phyloP scores from a whole-genome alignment of 345 rosid species.

The Murraya paniculata region DNA sequence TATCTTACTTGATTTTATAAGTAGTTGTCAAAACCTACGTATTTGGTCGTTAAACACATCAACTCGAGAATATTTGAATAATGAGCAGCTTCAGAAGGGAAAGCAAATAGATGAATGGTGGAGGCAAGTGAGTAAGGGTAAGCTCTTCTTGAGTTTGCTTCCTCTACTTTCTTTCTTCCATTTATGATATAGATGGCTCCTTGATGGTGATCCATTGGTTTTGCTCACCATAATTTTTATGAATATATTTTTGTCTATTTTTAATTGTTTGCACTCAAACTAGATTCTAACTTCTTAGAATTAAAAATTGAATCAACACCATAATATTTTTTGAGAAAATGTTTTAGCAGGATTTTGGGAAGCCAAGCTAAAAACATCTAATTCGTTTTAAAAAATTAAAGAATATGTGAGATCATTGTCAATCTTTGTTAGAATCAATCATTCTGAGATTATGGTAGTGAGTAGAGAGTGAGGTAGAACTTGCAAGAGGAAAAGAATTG shows the following conservation, averaged over 20 bases:
- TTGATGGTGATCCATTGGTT: constrained; percentile 6
- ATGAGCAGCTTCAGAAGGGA: constrained; percentile 90
- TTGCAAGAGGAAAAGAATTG: background rate
- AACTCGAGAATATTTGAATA: constrained; percentile 81
- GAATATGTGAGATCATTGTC: no score
- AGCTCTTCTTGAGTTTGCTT: constrained; percentile 4
- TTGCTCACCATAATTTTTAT: background rate
- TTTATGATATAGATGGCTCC: background rate
- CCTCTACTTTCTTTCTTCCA: background rate
- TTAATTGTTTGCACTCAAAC: background rate
- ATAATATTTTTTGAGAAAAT: background rate
- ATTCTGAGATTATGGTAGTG: background rate
- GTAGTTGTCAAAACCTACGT: constrained; percentile 94
- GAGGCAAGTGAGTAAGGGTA: constrained; percentile 91
- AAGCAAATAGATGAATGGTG: constrained; percentile 99
- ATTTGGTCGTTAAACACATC: constrained; percentile 91
- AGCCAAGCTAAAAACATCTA: background rate
- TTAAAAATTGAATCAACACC: background rate
- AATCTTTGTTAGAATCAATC: background rate
- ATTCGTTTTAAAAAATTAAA: no score
- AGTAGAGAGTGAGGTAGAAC: no score
- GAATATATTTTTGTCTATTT: background rate
- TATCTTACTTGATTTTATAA: constrained; percentile 91
- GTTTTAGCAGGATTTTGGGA: background rate
- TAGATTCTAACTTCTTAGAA: background rate